phyloP scores from a whole-genome alignment of 2,329 filamentous ascomycete genomes.

The Capronia americana region DNA sequence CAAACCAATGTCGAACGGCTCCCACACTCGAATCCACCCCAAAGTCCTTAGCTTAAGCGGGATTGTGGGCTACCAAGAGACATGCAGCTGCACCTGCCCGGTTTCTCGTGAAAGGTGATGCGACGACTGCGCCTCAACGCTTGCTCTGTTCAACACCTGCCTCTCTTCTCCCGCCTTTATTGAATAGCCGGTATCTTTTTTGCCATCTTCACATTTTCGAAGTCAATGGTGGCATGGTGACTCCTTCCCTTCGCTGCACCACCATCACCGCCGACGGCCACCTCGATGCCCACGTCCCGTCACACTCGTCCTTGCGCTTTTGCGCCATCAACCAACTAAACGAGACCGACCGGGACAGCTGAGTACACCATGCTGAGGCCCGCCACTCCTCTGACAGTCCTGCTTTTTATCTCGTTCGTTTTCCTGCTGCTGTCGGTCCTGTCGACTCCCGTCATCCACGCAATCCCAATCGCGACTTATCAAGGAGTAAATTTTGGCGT shows the following conservation, averaged over 20 bases:
- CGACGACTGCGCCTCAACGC: conserved; percentile 30
- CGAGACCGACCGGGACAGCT: conserved; percentile 7
- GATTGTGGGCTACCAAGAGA: conserved; percentile 8
- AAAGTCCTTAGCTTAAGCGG: conserved; percentile 10
- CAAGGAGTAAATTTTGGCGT: conserved; percentile 84
- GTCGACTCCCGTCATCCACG: conserved; percentile 87
- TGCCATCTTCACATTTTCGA: not conserved
- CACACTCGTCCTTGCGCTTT: conserved; percentile 23
- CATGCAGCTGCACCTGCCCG: conserved; percentile 22
- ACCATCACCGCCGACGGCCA: conserved; percentile 5
- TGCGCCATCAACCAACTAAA: conserved; percentile 22
- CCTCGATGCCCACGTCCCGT: conserved; percentile 25
- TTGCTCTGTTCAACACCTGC: conserved; percentile 7
- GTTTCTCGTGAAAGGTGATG: conserved; percentile 19
- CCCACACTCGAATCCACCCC: conserved; percentile 33
- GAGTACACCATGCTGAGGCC: conserved; percentile 73
- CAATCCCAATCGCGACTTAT: conserved; percentile 81
- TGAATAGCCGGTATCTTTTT: conserved; percentile 4
- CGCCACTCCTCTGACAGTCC: conserved; percentile 84
- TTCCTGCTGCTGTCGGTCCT: conserved; percentile 84
- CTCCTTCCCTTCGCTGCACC: conserved; percentile 12
- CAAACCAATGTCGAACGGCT: not conserved
- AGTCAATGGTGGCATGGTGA: not conserved
- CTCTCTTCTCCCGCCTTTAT: conserved; percentile 11
- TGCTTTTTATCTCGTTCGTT: conserved; percentile 84